Percentiles rank a stretch among this genome's conserved stretches.
These are phyloP conservation scores for Ophiostoma fasciatum DNA, from an alignment of 2,329 filamentous ascomycete species.

Conservation along the genomic window DNA sequence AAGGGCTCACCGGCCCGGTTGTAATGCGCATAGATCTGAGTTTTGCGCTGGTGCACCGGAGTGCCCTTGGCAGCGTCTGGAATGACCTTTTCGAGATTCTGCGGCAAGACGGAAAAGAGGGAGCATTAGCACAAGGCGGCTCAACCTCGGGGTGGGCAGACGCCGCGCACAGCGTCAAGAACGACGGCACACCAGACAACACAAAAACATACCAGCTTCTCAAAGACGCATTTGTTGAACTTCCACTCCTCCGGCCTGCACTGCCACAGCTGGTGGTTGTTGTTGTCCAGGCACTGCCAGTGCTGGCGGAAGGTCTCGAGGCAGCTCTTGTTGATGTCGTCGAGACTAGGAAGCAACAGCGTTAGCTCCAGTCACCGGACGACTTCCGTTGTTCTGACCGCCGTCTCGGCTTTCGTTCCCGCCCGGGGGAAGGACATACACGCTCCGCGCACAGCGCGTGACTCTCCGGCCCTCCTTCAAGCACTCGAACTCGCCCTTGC, in stretches of 20 bases:
- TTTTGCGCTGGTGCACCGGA: constrained; percentile 58
- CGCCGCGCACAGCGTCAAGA: no score
- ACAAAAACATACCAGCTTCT: constrained; percentile 59
- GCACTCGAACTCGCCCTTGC: constrained; percentile 84
- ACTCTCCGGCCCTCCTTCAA: constrained; percentile 94
- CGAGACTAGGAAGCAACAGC: no score
- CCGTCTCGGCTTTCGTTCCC: no score
- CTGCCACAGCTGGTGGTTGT: constrained; percentile 96
- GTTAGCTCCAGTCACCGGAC: no score
- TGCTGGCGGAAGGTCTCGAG: constrained; percentile 81
- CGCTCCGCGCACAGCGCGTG: constrained; percentile 87
- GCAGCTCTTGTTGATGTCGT: constrained; percentile 93
- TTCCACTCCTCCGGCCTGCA: constrained; percentile 79
- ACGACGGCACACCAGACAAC: no score
- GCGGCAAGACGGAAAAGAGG: background rate
- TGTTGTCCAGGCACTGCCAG: constrained; percentile 91
- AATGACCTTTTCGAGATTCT: constrained; percentile 73
- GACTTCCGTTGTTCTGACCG: no score
- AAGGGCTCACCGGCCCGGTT: constrained; percentile 16
- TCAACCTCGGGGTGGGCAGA: no score
- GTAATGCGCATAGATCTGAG: constrained; percentile 44
- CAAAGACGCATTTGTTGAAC: constrained; percentile 88
- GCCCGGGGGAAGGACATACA: constrained; percentile 67
- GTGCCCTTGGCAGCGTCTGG: constrained; percentile 57
- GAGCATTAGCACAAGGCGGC: no score